phyloP scores from a whole-genome alignment of 129 eudicot genomes.

The Gnaphalium uliginosum region DNA sequence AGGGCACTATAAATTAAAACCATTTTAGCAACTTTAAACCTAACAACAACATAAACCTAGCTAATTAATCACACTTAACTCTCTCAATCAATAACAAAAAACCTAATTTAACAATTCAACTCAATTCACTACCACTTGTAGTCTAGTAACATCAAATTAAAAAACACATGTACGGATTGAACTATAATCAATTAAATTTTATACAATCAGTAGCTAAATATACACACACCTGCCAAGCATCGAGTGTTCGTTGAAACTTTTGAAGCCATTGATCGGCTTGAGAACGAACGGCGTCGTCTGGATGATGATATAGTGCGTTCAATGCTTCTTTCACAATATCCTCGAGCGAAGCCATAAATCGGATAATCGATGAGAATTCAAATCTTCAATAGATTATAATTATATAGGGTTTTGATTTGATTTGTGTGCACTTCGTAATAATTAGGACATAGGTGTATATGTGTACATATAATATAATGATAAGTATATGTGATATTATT shows the following conservation, averaged over 20 bases:
- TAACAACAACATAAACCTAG: neutral
- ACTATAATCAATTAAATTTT: neutral
- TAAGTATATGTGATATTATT: slow-evolving; percentile 19
- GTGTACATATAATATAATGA: neutral
- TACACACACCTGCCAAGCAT: slow-evolving; percentile 92
- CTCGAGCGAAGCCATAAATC: slow-evolving; percentile 61
- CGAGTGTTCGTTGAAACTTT: slow-evolving; percentile 90
- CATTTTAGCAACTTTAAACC: neutral
- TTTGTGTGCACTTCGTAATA: neutral
- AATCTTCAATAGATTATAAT: neutral
- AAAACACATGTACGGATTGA: neutral
- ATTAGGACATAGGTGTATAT: slow-evolving; percentile 15
- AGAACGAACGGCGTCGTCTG: slow-evolving; percentile 89
- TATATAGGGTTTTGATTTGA: slow-evolving; percentile 27
- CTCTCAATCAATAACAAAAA: neutral
- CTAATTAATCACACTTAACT: neutral
- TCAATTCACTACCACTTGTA: neutral
- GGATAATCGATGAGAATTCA: neutral
- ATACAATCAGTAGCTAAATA: neutral
- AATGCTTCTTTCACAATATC: slow-evolving; percentile 96
- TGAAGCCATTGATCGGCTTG: slow-evolving; percentile 99
- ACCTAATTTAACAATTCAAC: neutral
- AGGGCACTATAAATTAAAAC: neutral
- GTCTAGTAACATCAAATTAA: neutral
- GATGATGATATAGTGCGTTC: slow-evolving; percentile 94